Base-by-base conservation (phyloP, 148 eudicot genomes). In the Chenopodium berlandieri region DNA sequence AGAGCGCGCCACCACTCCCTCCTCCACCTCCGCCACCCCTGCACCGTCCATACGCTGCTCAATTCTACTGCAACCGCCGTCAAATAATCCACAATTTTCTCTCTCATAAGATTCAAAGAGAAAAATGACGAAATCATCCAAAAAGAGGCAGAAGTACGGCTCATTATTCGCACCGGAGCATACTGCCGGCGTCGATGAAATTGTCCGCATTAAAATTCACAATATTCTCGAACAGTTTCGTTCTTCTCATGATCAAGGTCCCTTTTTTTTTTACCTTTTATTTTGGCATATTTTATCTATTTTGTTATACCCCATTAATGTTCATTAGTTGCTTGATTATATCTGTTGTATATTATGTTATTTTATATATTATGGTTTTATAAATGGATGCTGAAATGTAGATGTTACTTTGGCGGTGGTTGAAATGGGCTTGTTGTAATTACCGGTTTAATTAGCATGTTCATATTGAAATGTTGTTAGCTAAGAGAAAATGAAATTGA, bases 191-290 rank as follows among this genome's bases (percentile, higher is more conserved):
- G 83, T 87, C 70, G 52, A 63, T 40, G 90, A 90, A 77, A 50
- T 83, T 2, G 75, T 81, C 56, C 82, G 79, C 2, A 83, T 85
- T 79, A 76, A 67, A 4, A 75, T 90, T 50, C 11, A 58, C 30
- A 62, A 81, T 27, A 2, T 68, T 14, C 88, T 90, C 16, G 79
- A 86, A 4, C 32, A 78, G 12, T 90, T 90, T 60, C 74, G 77
- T 8, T 30, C 23, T 1, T 89, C 93, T 37, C 48, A 86, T 66
- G 85, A 84, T 48, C 67, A 79, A 75, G 93, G 93, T 90, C 12
- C 40, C n/a, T 2, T 16, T 40, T 71, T 40, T 71, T 6, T 52
- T 37, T 37, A 32, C n/a, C 31, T 44, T 60, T 19, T 22, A 19
- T 54, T 27, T 50, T 50, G 3, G 54, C 54, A 50, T 2, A 50